Base-by-base conservation (phyloP, 2,329 filamentous ascomycete genomes). In the Trichoderma sp. region DNA sequence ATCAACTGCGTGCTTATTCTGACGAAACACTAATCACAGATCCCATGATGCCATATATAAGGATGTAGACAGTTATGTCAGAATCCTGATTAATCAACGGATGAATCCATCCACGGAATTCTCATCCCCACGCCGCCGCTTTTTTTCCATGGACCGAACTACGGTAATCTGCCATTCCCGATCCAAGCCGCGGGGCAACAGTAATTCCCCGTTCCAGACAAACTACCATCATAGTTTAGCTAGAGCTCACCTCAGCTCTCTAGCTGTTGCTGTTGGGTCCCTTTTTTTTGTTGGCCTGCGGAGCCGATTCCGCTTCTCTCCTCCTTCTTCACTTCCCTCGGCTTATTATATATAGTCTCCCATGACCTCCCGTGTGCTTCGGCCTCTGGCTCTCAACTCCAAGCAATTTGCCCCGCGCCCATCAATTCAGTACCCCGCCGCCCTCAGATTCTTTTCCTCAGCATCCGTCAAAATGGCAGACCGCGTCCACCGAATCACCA, bases 401-500 rank as follows among this genome's bases (percentile, higher is more conserved):
- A 51, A 47, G 4, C 32, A 15, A 32, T 2, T 24, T 24, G 39
- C 32, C 36, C 63, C 43, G 28, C 36, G 34, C 30, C n/a, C 30
- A 18, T 53, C 58, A 64, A 14, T 64, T 6, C 36, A 14, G 3
- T 28, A n/a, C 60, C 24, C 57, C 60, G 60, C 60, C 12, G 14
- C 43, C 51, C 3, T 39, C 26, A 34, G 43, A 34, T 34, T 64
- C 43, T 3, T 36, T 9, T 47, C 56, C 21, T 60, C 39, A 73
- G 15, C 32, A 67, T 5, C 63, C 53, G 24, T 62, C 73, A 74
- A 66, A 28, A 77, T 86, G 84, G 79, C 82, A 21, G 78, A 79
- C 74, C 82, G 80, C 62, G 79, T 87, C 72, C 82, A 85, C 76
- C 82, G 86, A 68, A 78, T 86, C 43, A 88, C 86, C 74, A 82